Percentiles rank a stretch among this genome's conserved stretches.
Evolutionary conservation across 164 flowering plant species (phyloP).

Genomic region (Amborella trichopoda): DNA sequence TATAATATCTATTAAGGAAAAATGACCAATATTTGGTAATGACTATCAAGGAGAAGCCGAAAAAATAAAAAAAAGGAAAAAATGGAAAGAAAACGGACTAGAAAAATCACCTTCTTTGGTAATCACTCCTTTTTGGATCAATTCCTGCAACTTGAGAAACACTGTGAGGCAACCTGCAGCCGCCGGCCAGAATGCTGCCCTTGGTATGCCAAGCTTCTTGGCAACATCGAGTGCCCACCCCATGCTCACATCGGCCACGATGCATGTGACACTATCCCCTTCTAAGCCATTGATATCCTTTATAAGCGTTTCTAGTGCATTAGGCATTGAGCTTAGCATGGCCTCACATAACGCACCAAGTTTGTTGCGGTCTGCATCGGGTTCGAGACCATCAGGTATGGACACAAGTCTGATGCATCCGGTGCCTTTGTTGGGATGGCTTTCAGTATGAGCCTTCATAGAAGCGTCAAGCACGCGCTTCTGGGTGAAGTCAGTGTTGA

Average conservation of each 20-base stretch:
- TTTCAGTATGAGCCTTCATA: not conserved
- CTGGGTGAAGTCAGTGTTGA: slow-evolving; percentile 2
- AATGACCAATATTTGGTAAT: not conserved
- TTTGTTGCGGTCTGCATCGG: slow-evolving; percentile 1
- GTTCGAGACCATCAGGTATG: slow-evolving; percentile 7
- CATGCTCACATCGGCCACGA: slow-evolving; percentile 1
- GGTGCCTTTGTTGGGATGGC: not conserved
- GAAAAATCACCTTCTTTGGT: not conserved
- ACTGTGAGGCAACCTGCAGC: not conserved
- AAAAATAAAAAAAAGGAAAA: not conserved
- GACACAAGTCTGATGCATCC: slow-evolving; percentile 9
- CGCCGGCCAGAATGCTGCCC: not conserved
- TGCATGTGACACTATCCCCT: not conserved
- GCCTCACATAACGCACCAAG: not conserved
- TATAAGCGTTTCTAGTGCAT: slow-evolving; percentile 19
- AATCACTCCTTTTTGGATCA: slow-evolving; percentile 1
- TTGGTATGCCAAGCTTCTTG: not conserved
- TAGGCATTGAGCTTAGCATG: slow-evolving; percentile 7
- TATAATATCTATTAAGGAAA: not conserved
- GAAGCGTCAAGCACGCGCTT: slow-evolving; percentile 8
- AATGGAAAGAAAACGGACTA: no score
- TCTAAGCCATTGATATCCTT: slow-evolving; percentile 5
- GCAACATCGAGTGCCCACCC: not conserved
- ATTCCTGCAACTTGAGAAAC: not conserved
- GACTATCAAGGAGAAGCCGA: not conserved